Percentiles rank a stretch among this genome's conserved stretches.
Evolutionary conservation across 768 basidiomycete species (phyloP).

Genomic region (Coprinellus aureogranulatus): DNA sequence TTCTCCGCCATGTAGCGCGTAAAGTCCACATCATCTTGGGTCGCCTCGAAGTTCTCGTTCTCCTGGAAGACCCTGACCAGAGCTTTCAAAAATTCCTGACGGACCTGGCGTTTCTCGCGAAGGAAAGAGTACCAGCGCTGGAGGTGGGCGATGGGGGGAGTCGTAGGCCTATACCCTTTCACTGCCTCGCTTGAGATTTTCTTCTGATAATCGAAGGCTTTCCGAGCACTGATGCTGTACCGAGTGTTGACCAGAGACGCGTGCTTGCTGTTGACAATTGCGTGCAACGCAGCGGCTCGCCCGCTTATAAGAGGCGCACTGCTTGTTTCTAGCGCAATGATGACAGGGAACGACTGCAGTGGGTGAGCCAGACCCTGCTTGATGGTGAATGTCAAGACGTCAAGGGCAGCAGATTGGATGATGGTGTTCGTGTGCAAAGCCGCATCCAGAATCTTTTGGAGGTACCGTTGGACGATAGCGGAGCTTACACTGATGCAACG

Average conservation of each 20-base stretch:
- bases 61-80: slow-evolving; percentile 84
- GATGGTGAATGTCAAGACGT: slow-evolving; percentile 89
- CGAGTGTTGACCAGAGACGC: slow-evolving; percentile 85
- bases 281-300: slow-evolving; percentile 78
- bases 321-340: slow-evolving; percentile 92
- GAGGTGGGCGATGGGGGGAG: slow-evolving; percentile 69
- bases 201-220: slow-evolving; percentile 82
- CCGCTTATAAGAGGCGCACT: slow-evolving; percentile 55
- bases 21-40: slow-evolving; percentile 81
- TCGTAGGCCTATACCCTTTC: slow-evolving; percentile 64
- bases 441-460: slow-evolving; percentile 76
- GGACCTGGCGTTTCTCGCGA: slow-evolving; percentile 81
- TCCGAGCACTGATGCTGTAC: slow-evolving; percentile 74
- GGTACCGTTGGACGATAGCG: slow-evolving; percentile 90
- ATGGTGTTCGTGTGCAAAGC: slow-evolving; percentile 65
- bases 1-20: slow-evolving; percentile 94
- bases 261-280: slow-evolving; percentile 84
- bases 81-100: slow-evolving; percentile 85
- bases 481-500: slow-evolving; percentile 73
- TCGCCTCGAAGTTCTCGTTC: slow-evolving; percentile 48
- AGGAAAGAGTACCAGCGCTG: slow-evolving; percentile 90
- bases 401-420: slow-evolving; percentile 83
- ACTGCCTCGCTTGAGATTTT: slow-evolving; percentile 33
- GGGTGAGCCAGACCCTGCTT: slow-evolving; percentile 96
- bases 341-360: slow-evolving; percentile 88